Conservation (phyloP, 2,329 filamentous ascomycete genomes). For the Beauveria sp. region DNA sequence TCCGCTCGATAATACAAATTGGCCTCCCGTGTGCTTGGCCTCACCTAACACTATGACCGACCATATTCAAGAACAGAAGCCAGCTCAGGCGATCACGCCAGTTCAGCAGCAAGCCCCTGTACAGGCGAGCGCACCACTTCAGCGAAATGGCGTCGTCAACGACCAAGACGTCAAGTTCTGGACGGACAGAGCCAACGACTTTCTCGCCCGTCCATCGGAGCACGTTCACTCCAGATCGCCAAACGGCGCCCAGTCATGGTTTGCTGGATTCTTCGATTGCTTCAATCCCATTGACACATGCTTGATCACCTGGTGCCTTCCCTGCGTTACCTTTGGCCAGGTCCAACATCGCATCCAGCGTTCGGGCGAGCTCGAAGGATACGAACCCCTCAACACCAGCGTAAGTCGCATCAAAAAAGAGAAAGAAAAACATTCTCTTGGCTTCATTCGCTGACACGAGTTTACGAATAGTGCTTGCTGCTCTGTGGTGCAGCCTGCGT, state of each 20-base stretch:
- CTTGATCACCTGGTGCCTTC: slow-evolving; percentile 36
- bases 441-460: background rate
- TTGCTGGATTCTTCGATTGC: slow-evolving; percentile 35
- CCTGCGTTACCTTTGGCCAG: slow-evolving; percentile 42
- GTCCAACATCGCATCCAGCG: slow-evolving; percentile 37
- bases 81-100: background rate
- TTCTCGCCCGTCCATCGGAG: slow-evolving; percentile 33
- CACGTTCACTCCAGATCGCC: slow-evolving; percentile 35
- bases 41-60: background rate
- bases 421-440: background rate
- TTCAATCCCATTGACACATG: slow-evolving; percentile 36
- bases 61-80: background rate
- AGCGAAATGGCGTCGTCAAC: slow-evolving; percentile 28
- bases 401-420: slow-evolving; percentile 23
- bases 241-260: slow-evolving; percentile 30
- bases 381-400: slow-evolving; percentile 38
- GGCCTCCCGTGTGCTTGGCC: background rate
- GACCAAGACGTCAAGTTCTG: slow-evolving; percentile 36
- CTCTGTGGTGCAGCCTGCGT: slow-evolving; percentile 33
- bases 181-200: slow-evolving; percentile 35
- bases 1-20: background rate
- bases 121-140: background rate
- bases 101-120: background rate
- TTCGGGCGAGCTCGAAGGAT: slow-evolving; percentile 32
- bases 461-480: slow-evolving; percentile 31